Evolutionary conservation across 2,329 filamentous ascomycete species (phyloP).

Genomic region (Lasiodiplodia gonubiensis): DNA sequence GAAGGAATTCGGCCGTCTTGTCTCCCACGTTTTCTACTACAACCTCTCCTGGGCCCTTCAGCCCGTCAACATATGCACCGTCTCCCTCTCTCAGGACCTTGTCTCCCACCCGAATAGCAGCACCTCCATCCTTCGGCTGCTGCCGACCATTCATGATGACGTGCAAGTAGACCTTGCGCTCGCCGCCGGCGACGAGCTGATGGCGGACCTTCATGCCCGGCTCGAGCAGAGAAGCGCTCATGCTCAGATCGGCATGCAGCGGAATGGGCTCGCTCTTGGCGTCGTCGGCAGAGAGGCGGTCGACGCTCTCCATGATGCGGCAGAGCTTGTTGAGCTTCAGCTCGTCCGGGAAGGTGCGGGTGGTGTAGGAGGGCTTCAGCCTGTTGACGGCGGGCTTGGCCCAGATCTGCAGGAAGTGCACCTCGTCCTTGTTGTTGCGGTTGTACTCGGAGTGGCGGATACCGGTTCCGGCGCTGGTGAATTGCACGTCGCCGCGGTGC

Average conservation of each 20-base stretch:
- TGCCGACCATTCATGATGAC: conserved; percentile 68
- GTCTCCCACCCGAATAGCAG: conserved; percentile 73
- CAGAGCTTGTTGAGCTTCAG: conserved; percentile 74
- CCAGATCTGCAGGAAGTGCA: conserved; percentile 92
- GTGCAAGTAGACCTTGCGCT: conserved; percentile 78
- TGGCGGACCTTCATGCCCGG: conserved; percentile 72
- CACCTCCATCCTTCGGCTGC: conserved; percentile 69
- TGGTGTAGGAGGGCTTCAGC: conserved; percentile 77
- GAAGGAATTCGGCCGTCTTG: conserved; percentile 54
- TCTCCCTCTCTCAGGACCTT: conserved; percentile 76
- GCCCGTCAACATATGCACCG: conserved; percentile 73
- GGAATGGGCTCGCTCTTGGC: conserved; percentile 73
- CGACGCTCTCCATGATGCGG: conserved; percentile 76
- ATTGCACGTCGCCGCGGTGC: conserved; percentile 82
- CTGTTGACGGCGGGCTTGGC: conserved; percentile 77
- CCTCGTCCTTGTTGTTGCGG: conserved; percentile 71
- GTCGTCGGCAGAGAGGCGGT: conserved; percentile 68
- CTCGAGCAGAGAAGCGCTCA: conserved; percentile 77
- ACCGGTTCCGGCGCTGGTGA: conserved; percentile 82
- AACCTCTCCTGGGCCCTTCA: conserved; percentile 50
- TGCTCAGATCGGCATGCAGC: conserved; percentile 82
- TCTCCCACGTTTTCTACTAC: conserved; percentile 56
- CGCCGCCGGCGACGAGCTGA: conserved; percentile 69
- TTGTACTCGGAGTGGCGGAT: conserved; percentile 85
- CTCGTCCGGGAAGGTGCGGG: conserved; percentile 72